Evolutionary conservation across 2,329 filamentous ascomycete species (phyloP), one percentile per base, ranked within the genome.

Genomic region (Diaporthe humulicola): DNA sequence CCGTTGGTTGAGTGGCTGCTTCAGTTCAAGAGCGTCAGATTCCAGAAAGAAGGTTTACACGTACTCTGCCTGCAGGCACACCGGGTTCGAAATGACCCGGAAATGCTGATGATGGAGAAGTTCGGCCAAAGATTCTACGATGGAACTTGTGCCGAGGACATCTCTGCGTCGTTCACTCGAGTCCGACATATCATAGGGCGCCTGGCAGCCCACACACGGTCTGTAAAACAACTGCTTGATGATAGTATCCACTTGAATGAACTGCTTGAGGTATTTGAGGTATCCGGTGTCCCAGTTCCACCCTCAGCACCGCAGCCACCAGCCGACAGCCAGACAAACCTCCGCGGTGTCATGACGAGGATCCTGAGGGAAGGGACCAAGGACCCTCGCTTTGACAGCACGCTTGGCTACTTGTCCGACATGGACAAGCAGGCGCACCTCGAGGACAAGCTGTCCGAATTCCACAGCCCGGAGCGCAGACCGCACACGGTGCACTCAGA

Each of bases 181-280:
- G 79, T 84, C 7, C 79, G 80, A 6, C 88, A 89, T 77, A 81
- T 82, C 45, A 78, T 90, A 10, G 87, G 88, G 3, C 82, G 87
- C 0, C 77, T 90, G 2, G 84, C 84, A n/a, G 79, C 85, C 30
- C 85, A 85, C 70, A 78, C 86, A 2, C 82, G 86, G 14, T 83
- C 84, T 1, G 79, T 83, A 0, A 80, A 81, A 5, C 76, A 83
- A 12, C 80, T 90, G 0, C 66, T 88, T 1, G 76, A 81, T 9
- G 82, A 84, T 69, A 78, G 81, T 2, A 64, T 61, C 4, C 74
- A 75, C 15, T 48, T 88, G 10, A 74, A 75, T 2, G 70, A 80
- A 2, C 52, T 87, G 0, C 78, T 88, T 0, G 78, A 77, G 12
- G 17, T 17, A 7, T 83, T 78, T 70, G 54, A 78, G 2, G 79